phyloP scores from a whole-genome alignment of 306 rosid species.

The Dryas drummondii region DNA sequence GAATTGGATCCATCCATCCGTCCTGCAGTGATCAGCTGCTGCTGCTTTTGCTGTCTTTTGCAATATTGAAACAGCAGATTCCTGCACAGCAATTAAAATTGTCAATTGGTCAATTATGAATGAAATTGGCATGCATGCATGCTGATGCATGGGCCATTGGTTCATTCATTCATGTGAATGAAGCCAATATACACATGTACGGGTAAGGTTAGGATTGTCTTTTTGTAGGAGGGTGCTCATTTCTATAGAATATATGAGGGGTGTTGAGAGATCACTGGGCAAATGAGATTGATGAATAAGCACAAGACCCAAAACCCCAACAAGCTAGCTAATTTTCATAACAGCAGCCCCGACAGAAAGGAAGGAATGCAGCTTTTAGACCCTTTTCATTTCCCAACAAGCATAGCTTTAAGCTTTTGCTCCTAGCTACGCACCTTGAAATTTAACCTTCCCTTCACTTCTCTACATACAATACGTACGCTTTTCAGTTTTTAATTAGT shows the following conservation, averaged over 20 bases:
- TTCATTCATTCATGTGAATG: background rate
- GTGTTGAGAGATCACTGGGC: conserved; percentile 36
- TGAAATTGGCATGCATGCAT: background rate
- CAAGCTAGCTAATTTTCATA: conserved; percentile 52
- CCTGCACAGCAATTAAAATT: conserved; percentile 36
- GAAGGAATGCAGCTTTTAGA: conserved; percentile 86
- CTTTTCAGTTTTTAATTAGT: too few species aligned
- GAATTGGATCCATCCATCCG: conserved; percentile 80
- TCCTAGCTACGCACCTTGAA: background rate
- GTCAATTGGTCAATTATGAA: too few species aligned
- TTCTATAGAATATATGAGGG: conserved; percentile 22
- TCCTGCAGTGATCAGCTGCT: conserved; percentile 41
- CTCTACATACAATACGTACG: background rate
- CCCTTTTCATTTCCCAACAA: conserved; percentile 87
- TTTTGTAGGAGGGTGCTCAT: conserved; percentile 41
- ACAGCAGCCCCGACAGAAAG: conserved; percentile 90
- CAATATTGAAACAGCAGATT: conserved; percentile 57
- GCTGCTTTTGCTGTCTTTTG: conserved; percentile 51
- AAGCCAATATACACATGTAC: background rate
- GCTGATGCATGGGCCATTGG: conserved; percentile 5
- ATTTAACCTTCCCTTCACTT: background rate
- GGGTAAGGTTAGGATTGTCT: conserved; percentile 43
- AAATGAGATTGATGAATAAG: conserved; percentile 45
- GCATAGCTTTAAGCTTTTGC: conserved; percentile 48
- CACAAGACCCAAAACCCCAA: conserved; percentile 66